A percentile compares a stretch with the other conserved stretches of the same genome.
Evolutionary conservation across 176 grass and related monocot species (phyloP).

Genomic region (Themeda triandra): DNA sequence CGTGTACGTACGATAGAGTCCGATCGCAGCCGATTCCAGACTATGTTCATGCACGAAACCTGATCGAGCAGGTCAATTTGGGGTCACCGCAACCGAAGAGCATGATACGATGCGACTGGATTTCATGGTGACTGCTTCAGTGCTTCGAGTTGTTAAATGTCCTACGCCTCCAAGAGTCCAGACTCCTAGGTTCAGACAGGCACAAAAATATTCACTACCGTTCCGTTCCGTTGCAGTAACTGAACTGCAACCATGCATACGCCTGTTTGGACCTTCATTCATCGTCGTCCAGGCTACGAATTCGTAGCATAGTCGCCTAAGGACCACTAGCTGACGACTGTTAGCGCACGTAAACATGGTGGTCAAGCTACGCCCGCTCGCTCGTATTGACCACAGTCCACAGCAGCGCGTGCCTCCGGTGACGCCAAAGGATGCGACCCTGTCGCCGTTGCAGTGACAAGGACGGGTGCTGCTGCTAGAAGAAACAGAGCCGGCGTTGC

Average conservation of each 20-base stretch:
- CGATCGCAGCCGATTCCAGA: neutral
- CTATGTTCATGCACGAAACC: neutral
- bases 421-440: neutral
- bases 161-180: neutral
- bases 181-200: conserved; percentile 17
- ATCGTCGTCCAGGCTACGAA: neutral
- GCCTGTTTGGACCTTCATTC: neutral
- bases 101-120: conserved; percentile 16
- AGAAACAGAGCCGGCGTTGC: neutral
- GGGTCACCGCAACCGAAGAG: conserved; percentile 10
- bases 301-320: neutral
- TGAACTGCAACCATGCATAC: neutral
- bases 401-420: neutral
- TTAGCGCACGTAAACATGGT: neutral
- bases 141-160: neutral
- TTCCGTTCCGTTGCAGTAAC: neutral
- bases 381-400: neutral
- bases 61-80: conserved; percentile 16
- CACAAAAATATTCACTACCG: neutral
- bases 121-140: neutral
- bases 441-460: conserved; percentile 13
- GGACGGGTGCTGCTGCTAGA: neutral
- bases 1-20: neutral
- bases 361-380: neutral
- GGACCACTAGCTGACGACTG: neutral